Evolutionary conservation across 108 stramenopile genomes (phyloP).

Genomic region (Nitzschia sp.): DNA sequence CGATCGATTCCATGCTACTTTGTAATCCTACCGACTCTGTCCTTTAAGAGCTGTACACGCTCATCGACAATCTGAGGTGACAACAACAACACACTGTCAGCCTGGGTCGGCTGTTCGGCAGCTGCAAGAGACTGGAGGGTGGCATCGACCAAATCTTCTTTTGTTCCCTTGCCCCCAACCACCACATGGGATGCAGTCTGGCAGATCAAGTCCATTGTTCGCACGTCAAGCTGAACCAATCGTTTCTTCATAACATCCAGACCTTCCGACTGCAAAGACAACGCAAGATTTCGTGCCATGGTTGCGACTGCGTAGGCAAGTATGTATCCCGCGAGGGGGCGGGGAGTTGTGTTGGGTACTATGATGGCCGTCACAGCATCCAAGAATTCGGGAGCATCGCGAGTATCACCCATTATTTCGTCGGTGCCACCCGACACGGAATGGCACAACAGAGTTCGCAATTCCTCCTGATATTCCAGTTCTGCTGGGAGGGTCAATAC

Average conservation of each 20-base stretch:
- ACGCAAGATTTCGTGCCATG: slow-evolving; percentile 15
- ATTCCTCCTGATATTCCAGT: slow-evolving; percentile 24
- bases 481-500: slow-evolving; percentile 62
- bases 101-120: background rate
- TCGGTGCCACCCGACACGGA: slow-evolving; percentile 1
- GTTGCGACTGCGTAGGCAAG: slow-evolving; percentile 9
- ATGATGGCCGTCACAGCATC: slow-evolving; percentile 14
- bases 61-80: background rate
- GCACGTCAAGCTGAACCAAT: slow-evolving; percentile 2
- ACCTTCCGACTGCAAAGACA: slow-evolving; percentile 1
- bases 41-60: background rate
- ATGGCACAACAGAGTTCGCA: slow-evolving; percentile 7
- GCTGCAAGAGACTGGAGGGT: background rate
- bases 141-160: background rate
- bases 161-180: background rate
- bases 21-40: background rate
- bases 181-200: background rate
- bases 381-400: slow-evolving; percentile 25
- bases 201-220: slow-evolving; percentile 2
- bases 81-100: background rate
- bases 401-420: background rate
- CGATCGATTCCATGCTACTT: background rate
- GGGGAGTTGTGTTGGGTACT: background rate
- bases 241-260: slow-evolving; percentile 1
- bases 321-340: slow-evolving; percentile 16